These are phyloP conservation scores for Nicotiana attenuata DNA, from an alignment of 257 asterid genomes.

Conservation along the genomic window DNA sequence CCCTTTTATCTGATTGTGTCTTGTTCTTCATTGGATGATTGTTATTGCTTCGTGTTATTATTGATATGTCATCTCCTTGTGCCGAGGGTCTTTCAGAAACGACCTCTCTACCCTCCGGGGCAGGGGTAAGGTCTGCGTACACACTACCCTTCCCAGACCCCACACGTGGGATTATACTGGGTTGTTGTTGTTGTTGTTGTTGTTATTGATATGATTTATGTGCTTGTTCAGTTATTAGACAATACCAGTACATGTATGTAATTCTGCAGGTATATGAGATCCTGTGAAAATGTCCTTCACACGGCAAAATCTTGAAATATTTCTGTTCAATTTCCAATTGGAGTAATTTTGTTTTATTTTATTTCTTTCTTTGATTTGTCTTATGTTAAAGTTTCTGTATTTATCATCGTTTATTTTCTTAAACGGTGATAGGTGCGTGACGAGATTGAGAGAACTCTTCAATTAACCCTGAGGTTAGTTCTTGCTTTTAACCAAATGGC, in stretches of 20 bases:
- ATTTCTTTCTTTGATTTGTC: neutral
- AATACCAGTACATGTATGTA: neutral
- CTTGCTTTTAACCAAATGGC: neutral
- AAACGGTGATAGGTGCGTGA: slow-evolving; percentile 52
- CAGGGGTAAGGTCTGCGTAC: no score
- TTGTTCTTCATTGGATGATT: neutral
- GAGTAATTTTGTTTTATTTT: neutral
- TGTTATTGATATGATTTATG: neutral
- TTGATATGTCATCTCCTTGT: neutral
- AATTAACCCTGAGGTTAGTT: slow-evolving; percentile 41
- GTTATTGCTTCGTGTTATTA: neutral
- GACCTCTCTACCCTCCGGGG: no score
- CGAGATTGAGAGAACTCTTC: slow-evolving; percentile 41
- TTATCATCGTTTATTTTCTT: neutral
- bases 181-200: no score
- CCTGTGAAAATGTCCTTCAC: neutral
- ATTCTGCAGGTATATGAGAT: neutral
- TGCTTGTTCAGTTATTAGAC: neutral
- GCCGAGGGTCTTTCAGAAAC: no score
- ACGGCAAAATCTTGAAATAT: neutral
- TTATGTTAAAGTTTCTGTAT: neutral
- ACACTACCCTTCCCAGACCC: no score
- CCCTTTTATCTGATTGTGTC: neutral
- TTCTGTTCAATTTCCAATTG: neutral
- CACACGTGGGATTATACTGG: no score